Base-by-base conservation (phyloP, 768 basidiomycete species). In the Lepiota brunneoincarnata region DNA sequence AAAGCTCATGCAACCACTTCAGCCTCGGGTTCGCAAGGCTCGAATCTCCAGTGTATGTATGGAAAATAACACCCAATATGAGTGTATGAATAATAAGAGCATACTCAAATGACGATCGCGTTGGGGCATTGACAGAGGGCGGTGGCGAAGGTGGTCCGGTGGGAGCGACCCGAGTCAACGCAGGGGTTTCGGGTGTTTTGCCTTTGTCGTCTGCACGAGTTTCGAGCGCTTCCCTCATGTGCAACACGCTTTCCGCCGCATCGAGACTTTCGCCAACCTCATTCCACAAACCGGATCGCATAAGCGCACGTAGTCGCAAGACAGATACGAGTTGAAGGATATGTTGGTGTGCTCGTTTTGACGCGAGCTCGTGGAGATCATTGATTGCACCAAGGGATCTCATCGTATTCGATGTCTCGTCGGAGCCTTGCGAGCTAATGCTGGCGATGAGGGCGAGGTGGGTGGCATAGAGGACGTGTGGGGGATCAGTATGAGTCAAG, bases 1-100 rank as follows among this genome's bases (percentile, higher is more conserved):
- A 75, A 23, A 89, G 66, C n/a, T 77, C 73, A 64, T 92, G 89
- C 1, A 92, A 65, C 41, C 74, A 73, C 35, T 76, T 72, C 31
- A 91, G 68, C 17, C 88, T 71, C 6, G 70, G 64, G n/a, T 78
- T 72, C 0, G 81, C 75, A 12, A 73, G 69, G 15, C 71, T 63
- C 4, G 78, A 71, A 48, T 74, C 70, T 6, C 87, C 87, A 0
- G 69, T 67, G 58, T 88, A 83, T 0, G 86, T 87, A 59, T 82
- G 74, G 61, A 78, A 87, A 18, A 84, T 65, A 7, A 87, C 73
- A 3, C 81, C 76, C 18, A 89, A 68, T 45, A 89, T 75, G 20
- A 91, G 80, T 7, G 81, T 65, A 60, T 91, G 87, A 2, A 86
- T 69, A 2, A 74, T 64, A 23, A 76, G 67, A 4, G 66, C 68